phyloP scores from a whole-genome alignment of 2,329 filamentous ascomycete species.

The Colletotrichum orbiculare region DNA sequence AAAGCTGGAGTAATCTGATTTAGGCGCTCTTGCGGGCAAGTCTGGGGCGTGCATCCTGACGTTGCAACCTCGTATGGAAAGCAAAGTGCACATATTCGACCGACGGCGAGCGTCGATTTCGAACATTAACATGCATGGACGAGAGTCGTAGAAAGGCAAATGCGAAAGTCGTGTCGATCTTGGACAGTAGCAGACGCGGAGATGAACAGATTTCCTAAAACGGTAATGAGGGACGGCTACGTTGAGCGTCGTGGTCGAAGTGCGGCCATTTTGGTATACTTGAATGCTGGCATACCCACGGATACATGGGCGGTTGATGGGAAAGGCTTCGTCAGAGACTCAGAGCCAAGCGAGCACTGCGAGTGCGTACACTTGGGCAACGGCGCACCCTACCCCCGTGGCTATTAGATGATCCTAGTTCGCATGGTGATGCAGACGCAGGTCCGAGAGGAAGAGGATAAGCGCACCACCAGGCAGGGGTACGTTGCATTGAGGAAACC shows the following conservation, averaged over 20 bases:
- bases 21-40: not conserved
- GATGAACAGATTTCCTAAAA: constrained; percentile 15
- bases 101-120: too few species aligned
- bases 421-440: constrained; percentile 49
- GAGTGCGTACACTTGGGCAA: too few species aligned
- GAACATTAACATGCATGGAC: too few species aligned
- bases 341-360: too few species aligned
- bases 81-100: too few species aligned
- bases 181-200: constrained; percentile 7
- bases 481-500: constrained; percentile 32
- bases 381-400: constrained; percentile 19
- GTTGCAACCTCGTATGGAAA: constrained; percentile 6
- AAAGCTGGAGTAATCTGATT: constrained; percentile 14
- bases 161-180: constrained; percentile 1
- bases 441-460: constrained; percentile 55
- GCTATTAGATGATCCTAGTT: constrained; percentile 39
- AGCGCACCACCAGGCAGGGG: constrained; percentile 43
- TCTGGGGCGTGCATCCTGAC: not conserved
- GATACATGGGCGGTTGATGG: not conserved
- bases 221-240: not conserved
- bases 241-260: not conserved
- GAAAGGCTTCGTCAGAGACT: constrained; percentile 6
- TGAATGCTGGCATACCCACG: not conserved
- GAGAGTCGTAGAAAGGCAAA: not conserved
- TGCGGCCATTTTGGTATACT: not conserved